phyloP scores from a whole-genome alignment of 257 asterid genomes.

The Orobanche coerulescens region DNA sequence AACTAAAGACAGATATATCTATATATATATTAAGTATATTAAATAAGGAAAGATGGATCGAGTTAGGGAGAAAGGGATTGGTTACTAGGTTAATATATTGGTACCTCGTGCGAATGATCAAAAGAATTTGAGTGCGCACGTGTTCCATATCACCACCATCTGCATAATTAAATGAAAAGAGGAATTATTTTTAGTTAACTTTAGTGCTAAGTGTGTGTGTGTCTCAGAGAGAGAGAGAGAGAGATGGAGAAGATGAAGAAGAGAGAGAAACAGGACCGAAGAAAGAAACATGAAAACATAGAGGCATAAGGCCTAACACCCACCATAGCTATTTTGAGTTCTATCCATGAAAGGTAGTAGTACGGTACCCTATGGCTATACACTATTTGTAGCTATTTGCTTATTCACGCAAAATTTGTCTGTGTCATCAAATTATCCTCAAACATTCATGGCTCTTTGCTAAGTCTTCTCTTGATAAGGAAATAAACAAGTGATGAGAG shows the following conservation, averaged over 20 bases:
- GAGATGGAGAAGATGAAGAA: background rate
- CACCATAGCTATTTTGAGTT: constrained; percentile 4
- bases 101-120: background rate
- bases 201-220: too few species aligned
- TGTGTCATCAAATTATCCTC: too few species aligned
- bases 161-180: background rate
- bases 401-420: background rate
- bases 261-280: background rate
- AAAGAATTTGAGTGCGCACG: background rate
- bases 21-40: too few species aligned
- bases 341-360: background rate
- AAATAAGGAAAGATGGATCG: background rate
- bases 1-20: too few species aligned
- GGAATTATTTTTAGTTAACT: too few species aligned
- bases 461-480: background rate
- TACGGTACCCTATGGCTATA: too few species aligned
- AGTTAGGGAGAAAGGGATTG: background rate
- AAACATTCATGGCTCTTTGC: too few species aligned
- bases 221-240: background rate
- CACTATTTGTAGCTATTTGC: background rate
- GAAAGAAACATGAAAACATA: background rate
- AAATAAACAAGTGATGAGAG: background rate
- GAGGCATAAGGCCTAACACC: background rate
- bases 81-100: too few species aligned
- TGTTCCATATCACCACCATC: too few species aligned